Percentiles rank a stretch among this genome's conserved stretches.
Conservation (phyloP, 306 rosid genomes). For the Erythrophleum fordii region DNA sequence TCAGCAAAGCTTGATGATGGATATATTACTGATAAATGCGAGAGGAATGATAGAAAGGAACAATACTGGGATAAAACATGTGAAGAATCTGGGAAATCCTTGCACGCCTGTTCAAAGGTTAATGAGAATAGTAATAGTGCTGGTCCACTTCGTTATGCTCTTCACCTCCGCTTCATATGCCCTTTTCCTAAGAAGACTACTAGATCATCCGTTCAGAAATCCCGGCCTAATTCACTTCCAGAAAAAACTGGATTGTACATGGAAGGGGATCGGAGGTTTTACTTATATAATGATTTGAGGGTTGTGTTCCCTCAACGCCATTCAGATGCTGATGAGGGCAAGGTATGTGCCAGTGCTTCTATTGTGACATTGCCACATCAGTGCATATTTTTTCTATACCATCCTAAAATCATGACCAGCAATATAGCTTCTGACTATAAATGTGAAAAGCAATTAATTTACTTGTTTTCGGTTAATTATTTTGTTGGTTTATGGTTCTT, state of each 20-base stretch:
- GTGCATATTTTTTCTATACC: background rate
- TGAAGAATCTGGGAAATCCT: conserved; percentile 56
- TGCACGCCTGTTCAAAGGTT: conserved; percentile 55
- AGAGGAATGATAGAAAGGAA: conserved; percentile 53
- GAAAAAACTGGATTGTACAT: conserved; percentile 54
- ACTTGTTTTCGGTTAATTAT: background rate
- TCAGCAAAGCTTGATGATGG: conserved; percentile 41
- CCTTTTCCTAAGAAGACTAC: conserved; percentile 67
- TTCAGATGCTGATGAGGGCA: conserved; percentile 96
- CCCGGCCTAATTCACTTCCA: conserved; percentile 55
- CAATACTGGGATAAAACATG: conserved; percentile 52
- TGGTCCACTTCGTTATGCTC: conserved; percentile 89
- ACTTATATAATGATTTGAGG: conserved; percentile 83
- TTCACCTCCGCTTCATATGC: conserved; percentile 91
- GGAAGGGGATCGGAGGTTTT: conserved; percentile 79
- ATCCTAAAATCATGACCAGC: background rate
- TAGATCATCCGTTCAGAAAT: conserved; percentile 59
- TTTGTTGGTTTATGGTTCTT: conserved; percentile 1
- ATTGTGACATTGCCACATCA: background rate
- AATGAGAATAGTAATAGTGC: conserved; percentile 59
- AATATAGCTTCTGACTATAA: conserved; percentile 16
- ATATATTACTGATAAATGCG: conserved; percentile 31
- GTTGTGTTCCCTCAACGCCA: conserved; percentile 98
- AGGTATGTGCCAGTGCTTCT: conserved; percentile 60
- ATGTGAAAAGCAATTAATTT: background rate